These are phyloP conservation scores for Podila epicladia DNA, from an alignment of 192 early-diverging fungal species.

Conservation along the genomic window DNA sequence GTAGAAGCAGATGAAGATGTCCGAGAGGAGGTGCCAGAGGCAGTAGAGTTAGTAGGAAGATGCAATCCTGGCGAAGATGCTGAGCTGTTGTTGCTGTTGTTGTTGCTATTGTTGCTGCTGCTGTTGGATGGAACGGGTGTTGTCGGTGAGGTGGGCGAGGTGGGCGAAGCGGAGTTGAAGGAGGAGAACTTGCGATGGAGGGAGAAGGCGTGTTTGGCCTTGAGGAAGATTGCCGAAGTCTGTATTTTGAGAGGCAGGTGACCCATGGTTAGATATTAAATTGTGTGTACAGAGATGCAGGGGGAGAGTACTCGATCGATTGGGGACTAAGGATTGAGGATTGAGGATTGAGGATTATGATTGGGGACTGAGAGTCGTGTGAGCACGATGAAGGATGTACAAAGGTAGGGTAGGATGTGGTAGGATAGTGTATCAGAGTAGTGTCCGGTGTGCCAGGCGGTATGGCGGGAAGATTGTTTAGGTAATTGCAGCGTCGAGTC, in stretches of 20 bases:
- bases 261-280: constrained; percentile 28
- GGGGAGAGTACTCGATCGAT: neutral
- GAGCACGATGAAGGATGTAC: neutral
- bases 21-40: neutral
- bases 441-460: neutral
- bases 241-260: constrained; percentile 39
- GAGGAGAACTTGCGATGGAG: constrained; percentile 30
- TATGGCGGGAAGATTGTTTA: no score
- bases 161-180: constrained; percentile 2
- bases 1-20: neutral
- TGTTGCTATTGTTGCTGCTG: neutral
- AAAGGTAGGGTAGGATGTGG: neutral
- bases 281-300: neutral
- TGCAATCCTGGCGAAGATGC: neutral
- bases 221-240: constrained; percentile 43
- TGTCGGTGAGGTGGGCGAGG: constrained; percentile 12
- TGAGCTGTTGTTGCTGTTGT: neutral
- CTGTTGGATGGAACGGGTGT: neutral
- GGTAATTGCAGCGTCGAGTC: no score
- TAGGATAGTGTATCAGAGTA: neutral
- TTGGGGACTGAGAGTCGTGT: neutral
- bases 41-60: neutral
- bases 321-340: neutral
- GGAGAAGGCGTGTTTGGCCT: constrained; percentile 46
- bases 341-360: neutral